Evolutionary conservation across 2,329 filamentous ascomycete genomes (phyloP).

Genomic region (Fusarium circinatum): DNA sequence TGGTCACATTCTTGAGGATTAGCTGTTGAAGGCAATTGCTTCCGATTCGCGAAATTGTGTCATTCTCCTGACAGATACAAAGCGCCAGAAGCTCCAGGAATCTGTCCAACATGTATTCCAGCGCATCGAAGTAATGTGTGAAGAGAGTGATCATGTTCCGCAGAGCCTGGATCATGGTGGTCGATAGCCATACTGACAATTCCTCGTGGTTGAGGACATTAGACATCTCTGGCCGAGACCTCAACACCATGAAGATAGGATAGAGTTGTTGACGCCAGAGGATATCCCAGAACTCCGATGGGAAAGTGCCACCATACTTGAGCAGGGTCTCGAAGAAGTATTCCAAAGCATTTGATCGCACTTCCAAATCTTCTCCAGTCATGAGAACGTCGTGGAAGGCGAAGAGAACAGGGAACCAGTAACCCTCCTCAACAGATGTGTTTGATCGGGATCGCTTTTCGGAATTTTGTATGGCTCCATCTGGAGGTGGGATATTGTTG

Average conservation of each 20-base stretch:
- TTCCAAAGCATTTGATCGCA: conserved; percentile 87
- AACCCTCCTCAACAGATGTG: conserved; percentile 94
- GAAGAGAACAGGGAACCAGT: conserved; percentile 98
- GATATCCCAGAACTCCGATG: conserved; percentile 96
- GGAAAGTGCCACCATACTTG: conserved; percentile 89
- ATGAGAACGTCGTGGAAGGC: conserved; percentile 99
- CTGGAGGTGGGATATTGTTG: conserved; percentile 53
- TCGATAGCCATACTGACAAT: conserved; percentile 97
- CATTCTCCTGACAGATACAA: conserved; percentile 99
- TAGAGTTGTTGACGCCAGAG: conserved; percentile 97
- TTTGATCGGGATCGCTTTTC: conserved; percentile 70
- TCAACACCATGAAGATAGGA: conserved; percentile 97
- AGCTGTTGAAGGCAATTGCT: conserved; percentile 98
- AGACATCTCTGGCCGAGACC: conserved; percentile 95
- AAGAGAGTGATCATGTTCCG: conserved; percentile 99
- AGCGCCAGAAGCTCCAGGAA: conserved; percentile 93
- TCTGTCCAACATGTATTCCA: conserved; percentile 98
- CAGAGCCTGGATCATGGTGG: conserved; percentile 98
- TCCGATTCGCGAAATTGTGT: conserved; percentile 96
- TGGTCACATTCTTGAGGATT: conserved; percentile 94
- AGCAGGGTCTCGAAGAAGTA: conserved; percentile 97
- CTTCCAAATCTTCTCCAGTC: conserved; percentile 98
- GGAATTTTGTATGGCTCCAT: conserved; percentile 56
- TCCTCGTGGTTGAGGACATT: conserved; percentile 97
- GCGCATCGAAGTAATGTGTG: conserved; percentile 95